Evolutionary conservation across 1,284 basidiomycete genomes (phyloP), one percentile per base, ranked within the genome.

Genomic region (Coniferiporia weirii): DNA sequence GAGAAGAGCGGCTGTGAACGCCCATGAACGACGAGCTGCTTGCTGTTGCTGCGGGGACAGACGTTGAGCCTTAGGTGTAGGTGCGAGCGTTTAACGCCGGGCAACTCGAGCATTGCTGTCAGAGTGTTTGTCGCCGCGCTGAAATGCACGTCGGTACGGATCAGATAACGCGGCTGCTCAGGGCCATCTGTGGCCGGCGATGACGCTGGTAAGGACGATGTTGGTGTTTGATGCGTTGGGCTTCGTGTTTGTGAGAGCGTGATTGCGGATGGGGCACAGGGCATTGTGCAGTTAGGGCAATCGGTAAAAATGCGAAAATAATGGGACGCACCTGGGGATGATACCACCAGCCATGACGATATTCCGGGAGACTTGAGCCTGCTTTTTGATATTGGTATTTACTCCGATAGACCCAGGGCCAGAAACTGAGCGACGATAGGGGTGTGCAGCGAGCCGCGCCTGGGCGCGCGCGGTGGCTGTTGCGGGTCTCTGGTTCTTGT

Each of bases 91-190:
- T 76, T 78, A 64, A 85, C 72, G 32, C 85, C 86, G 8, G 85
- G 86, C 27, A 86, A 71, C 70, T 87, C 84, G 69, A 86, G 76
- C 70, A 81, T 75, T 51, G 79, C 82, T 58, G 76, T 77, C 64
- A 87, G 68, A 52, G 75, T 64, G 65, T 74, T 74, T 47, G 73
- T 76, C 20, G 73, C 69, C 38, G 67, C 65, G 68, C 82, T 74
- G 68, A 77, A 82, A 66, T 79, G 74, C n/a, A 80, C 67, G 70
- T 86, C 84, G 40, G 80, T 72, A 64, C 82, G 77, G 61, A 83
- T 78, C 35, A 59, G 61, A 55, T 68, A 72, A 3, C 58, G 50
- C 13, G 27, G n/a, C 4, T 43, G 34, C 19, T 48, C 47, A 12
- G 35, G 38, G 15, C 43, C 10, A 7, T 58, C 10, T 36, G 54